A percentile compares a stretch with the other conserved stretches of the same genome.
These are phyloP conservation scores for Metschnikowia koreensis DNA, from an alignment of 805 yeast species.

Conservation along the genomic window DNA sequence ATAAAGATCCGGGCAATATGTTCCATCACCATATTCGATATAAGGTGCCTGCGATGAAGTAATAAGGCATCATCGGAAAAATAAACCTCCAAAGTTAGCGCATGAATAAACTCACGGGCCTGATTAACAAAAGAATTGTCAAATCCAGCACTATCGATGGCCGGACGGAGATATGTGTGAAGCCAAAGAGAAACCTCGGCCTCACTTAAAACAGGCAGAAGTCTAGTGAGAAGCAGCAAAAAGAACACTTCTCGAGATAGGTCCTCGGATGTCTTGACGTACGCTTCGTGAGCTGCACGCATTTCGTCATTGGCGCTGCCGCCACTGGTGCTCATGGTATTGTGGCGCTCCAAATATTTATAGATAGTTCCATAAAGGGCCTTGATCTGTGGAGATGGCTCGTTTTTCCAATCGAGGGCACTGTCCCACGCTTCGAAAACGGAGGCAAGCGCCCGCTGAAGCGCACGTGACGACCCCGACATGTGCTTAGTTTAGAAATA, in stretches of 20 bases:
- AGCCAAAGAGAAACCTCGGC: slow-evolving; percentile 47
- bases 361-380: slow-evolving; percentile 14
- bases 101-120: slow-evolving; percentile 27
- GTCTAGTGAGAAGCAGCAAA: slow-evolving; percentile 34
- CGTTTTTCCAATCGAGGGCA: slow-evolving; percentile 9
- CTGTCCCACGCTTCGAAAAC: slow-evolving; percentile 17
- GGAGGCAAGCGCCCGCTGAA: slow-evolving; percentile 12
- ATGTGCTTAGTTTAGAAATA: too few species aligned
- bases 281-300: slow-evolving; percentile 31
- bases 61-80: slow-evolving; percentile 24
- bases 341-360: slow-evolving; percentile 28
- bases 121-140: slow-evolving; percentile 37
- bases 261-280: slow-evolving; percentile 28
- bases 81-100: slow-evolving; percentile 17
- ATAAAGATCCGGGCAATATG: slow-evolving; percentile 26
- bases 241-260: slow-evolving; percentile 36
- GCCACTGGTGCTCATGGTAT: slow-evolving; percentile 30
- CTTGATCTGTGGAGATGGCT: slow-evolving; percentile 10
- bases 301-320: slow-evolving; percentile 37
- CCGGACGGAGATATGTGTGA: slow-evolving; percentile 45
- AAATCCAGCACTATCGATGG: slow-evolving; percentile 59
- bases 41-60: slow-evolving; percentile 18
- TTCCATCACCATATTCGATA: slow-evolving; percentile 24
- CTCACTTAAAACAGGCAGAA: slow-evolving; percentile 31
- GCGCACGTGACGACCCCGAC: slow-evolving; percentile 18